Evolutionary conservation across 352 stramenopile genomes (phyloP).

Genomic region (Globisporangium nodosum): DNA sequence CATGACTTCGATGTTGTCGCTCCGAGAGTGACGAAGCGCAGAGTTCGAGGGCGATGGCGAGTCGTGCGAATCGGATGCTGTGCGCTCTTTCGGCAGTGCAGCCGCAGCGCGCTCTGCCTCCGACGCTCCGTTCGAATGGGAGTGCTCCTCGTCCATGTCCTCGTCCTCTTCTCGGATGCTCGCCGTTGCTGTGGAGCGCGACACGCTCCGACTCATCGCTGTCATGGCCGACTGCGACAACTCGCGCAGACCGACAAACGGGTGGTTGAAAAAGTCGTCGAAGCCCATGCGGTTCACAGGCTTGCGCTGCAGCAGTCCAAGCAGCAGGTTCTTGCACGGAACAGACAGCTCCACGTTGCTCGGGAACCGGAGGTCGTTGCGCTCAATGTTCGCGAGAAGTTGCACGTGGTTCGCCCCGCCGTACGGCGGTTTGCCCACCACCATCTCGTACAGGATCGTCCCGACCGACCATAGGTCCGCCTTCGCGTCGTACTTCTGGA

Average conservation of each 20-base stretch:
- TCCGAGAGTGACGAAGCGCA: conserved; percentile 35
- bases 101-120: background rate
- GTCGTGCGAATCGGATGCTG: conserved; percentile 27
- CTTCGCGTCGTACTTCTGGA: conserved; percentile 95
- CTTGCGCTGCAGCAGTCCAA: conserved; percentile 81
- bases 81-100: conserved; percentile 20
- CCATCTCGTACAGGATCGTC: conserved; percentile 95
- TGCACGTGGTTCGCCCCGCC: conserved; percentile 94
- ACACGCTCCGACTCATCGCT: conserved; percentile 14
- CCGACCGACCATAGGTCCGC: conserved; percentile 96
- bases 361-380: conserved; percentile 85
- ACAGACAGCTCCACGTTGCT: conserved; percentile 71
- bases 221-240: conserved; percentile 8
- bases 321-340: conserved; percentile 75
- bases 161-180: conserved; percentile 66
- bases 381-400: conserved; percentile 92
- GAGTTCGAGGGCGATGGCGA: conserved; percentile 21
- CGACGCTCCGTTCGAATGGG: too few relatives aligned
- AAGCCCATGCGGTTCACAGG: conserved; percentile 85
- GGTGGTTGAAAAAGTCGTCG: conserved; percentile 86
- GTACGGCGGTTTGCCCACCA: conserved; percentile 91
- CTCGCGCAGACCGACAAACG: conserved; percentile 41
- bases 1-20: conserved; percentile 63
- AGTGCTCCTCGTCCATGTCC: conserved; percentile 28
- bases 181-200: conserved; percentile 18